phyloP scores from a whole-genome alignment of 192 early-diverging fungal genomes.

The Entomortierella parvispora region DNA sequence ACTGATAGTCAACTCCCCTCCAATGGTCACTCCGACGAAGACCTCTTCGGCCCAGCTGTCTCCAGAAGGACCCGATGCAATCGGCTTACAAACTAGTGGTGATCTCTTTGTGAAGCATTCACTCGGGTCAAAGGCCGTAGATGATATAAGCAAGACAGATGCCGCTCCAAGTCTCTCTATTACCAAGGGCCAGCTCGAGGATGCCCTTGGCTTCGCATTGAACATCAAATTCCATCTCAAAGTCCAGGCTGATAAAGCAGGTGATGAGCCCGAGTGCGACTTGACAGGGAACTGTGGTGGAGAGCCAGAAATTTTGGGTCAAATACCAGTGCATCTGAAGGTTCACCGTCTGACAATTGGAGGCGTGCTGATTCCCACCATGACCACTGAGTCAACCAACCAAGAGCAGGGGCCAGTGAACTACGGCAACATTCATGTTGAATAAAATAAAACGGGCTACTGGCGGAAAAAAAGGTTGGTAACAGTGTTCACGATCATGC shows the following conservation, averaged over 20 bases:
- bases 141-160: background rate
- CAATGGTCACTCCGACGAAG: no score
- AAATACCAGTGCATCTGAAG: constrained; percentile 28
- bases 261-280: background rate
- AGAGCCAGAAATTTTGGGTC: constrained; percentile 1
- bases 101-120: background rate
- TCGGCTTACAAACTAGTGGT: no score
- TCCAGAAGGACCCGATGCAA: no score
- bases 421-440: constrained; percentile 21
- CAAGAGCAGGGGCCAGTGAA: constrained; percentile 8
- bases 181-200: constrained; percentile 9
- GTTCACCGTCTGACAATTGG: constrained; percentile 24
- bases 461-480: no score
- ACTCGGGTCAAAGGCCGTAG: background rate
- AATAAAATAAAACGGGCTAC: constrained; percentile 17
- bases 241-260: constrained; percentile 1
- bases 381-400: constrained; percentile 1
- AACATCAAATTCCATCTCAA: constrained; percentile 12
- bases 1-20: no score
- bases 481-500: no score
- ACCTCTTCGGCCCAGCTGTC: no score
- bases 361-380: constrained; percentile 2
- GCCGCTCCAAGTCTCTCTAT: background rate
- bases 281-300: no score
- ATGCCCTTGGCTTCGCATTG: constrained; percentile 4